Evolutionary conservation across 2,329 filamentous ascomycete genomes (phyloP).

Genomic region (Graphiopsis chlorocephala): DNA sequence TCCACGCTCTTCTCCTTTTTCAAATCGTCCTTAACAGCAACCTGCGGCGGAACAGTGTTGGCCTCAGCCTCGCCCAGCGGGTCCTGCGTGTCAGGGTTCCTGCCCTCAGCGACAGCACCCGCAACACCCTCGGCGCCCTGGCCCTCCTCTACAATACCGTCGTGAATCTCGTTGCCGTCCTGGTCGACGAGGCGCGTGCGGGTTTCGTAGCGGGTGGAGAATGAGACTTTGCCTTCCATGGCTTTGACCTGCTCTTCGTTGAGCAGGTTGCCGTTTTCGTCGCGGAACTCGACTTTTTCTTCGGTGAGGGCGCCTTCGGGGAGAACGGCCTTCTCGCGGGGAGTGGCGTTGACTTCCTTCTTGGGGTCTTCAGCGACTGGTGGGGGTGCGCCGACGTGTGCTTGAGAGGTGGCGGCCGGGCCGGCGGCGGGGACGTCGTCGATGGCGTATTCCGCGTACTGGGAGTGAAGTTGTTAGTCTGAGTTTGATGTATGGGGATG

Average conservation of each 20-base stretch:
- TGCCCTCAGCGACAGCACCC: conserved; percentile 54
- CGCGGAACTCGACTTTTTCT: conserved; percentile 89
- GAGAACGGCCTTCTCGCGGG: conserved; percentile 4
- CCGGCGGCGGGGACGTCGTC: conserved; percentile 22
- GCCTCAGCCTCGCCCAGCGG: conserved; percentile 36
- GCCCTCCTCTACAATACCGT: conserved; percentile 31
- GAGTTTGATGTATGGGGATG: no score
- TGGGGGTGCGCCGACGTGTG: conserved; percentile 32
- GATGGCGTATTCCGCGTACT: conserved; percentile 36
- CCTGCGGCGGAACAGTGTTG: conserved; percentile 41
- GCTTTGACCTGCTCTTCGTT: conserved; percentile 77
- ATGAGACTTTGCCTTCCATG: conserved; percentile 88
- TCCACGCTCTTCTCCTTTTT: conserved; percentile 46
- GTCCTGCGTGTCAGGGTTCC: conserved; percentile 55
- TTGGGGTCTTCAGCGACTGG: conserved; percentile 37
- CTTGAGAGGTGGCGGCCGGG: conserved; percentile 27
- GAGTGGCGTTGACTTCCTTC: conserved; percentile 36
- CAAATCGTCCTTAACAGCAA: conserved; percentile 39
- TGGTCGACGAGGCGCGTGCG: conserved; percentile 79
- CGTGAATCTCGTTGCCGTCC: conserved; percentile 70
- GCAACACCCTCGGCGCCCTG: conserved; percentile 30
- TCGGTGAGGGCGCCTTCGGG: conserved; percentile 50
- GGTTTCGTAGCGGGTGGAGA: conserved; percentile 96
- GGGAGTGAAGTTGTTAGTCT: background rate
- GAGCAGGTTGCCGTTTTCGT: conserved; percentile 88